Evolutionary conservation across 257 asterid species (phyloP), one percentile per base, ranked within the genome.

Genomic region (Capsicum chinense): DNA sequence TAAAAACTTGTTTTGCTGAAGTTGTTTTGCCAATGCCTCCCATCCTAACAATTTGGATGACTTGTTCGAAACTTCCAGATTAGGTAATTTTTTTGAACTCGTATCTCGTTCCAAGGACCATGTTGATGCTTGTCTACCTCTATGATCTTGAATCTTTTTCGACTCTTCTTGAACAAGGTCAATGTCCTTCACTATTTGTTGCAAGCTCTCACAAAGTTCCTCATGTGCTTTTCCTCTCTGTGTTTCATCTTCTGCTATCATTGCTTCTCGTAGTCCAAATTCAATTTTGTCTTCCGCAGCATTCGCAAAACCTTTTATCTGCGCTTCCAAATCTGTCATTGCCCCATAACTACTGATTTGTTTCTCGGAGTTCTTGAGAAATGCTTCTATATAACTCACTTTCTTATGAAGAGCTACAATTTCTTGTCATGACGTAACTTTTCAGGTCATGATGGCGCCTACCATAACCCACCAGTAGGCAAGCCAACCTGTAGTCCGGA

Each of bases 11-110:
- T 48, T 60, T 58, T 1, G 84, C 85, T n/a, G 80, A 56, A 7
- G 88, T 85, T n/a, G 83, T 85, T 39, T 85, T 82, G 11, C 85
- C 87, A 14, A 80, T 37, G n/a, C 87, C 85, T 0, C 84, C 74
- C 85, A 80, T 69, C 35, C 87, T 85, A 11, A 70, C 82, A 44
- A 85, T 70, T 5, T 85, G 44, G 48, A 85, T 58, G 21, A 59
- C 19, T 2, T 5, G 69, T 63, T 13, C 0, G 42, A 63, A 63
- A 21, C 69, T 0, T 63, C 42, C 15, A 63, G 42, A 21, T 26
- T 63, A 21, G 69, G 39, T 21, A 63, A 21, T 10, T 0, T 63
- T 64, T 21, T 42, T 64, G 70, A 64, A 64, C 70, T 64, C 11
- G 3, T 73, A 63, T 21, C 79, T 10, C 0, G 58, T 47, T 12